Evolutionary conservation across 2,329 filamentous ascomycete species (phyloP).

Genomic region (Verticillium isaacii): DNA sequence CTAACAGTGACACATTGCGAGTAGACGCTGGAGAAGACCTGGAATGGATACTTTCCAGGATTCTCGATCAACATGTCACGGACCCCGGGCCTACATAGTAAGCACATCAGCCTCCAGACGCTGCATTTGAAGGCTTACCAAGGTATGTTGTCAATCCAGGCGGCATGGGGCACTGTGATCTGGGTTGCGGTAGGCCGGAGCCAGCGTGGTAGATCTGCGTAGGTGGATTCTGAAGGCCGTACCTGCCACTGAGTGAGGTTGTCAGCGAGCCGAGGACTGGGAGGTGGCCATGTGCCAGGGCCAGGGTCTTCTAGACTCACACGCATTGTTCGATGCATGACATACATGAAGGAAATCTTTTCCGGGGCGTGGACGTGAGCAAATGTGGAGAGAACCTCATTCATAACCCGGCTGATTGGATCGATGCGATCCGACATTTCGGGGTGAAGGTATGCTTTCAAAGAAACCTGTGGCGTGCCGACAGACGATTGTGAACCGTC

Average conservation of each 20-base stretch:
- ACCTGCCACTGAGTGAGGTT: neutral
- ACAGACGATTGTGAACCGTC: neutral
- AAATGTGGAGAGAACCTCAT: conserved; percentile 1
- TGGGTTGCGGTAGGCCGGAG: conserved; percentile 3
- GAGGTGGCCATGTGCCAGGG: too few species aligned
- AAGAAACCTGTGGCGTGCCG: neutral
- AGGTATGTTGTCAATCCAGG: conserved; percentile 3
- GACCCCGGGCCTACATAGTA: neutral
- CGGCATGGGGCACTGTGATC: conserved; percentile 2
- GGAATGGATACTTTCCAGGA: conserved; percentile 1
- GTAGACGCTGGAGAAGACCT: conserved; percentile 2
- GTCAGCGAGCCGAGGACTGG: too few species aligned
- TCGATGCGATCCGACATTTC: neutral
- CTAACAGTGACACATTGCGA: conserved; percentile 3
- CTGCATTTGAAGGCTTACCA: neutral
- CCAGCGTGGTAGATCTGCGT: neutral
- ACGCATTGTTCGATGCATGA: conserved; percentile 1
- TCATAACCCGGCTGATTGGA: conserved; percentile 1
- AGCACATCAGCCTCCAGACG: neutral
- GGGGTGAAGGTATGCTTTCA: neutral
- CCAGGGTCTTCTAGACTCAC: neutral
- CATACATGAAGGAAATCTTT: conserved; percentile 3
- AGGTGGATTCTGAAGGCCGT: neutral
- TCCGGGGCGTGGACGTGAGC: conserved; percentile 1
- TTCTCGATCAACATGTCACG: conserved; percentile 4